Base-by-base conservation (phyloP, 108 stramenopile genomes). In the Pseudonitzschia delicatissima region DNA sequence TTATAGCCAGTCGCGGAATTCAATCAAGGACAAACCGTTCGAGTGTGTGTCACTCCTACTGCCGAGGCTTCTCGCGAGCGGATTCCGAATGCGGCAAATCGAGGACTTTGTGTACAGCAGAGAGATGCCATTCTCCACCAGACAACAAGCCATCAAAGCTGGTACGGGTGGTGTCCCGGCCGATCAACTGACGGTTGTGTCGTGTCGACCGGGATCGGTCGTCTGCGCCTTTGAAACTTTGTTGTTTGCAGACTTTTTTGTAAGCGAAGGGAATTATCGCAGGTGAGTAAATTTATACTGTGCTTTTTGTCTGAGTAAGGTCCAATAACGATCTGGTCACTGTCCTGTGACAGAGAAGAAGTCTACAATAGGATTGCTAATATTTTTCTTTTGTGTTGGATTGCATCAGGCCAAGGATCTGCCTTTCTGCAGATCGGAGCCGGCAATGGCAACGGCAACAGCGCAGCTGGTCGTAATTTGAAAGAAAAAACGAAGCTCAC, bases 171-270 rank as follows among this genome's bases (percentile, higher is more conserved):
- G 53, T 27, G 53, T 33, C 31, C 9, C 31, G 13, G 53, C 53
- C 6, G 31, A 58, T 32, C 55, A 40, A 4, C 25, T 68, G 34
- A 68, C 67, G 15, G 2, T 57, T 57, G 20, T 68, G 9, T 40
- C 28, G 4, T 68, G 67, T 40, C 26, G 31, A 57, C 55, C 40
- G 13, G 67, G 57, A 15, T 36, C 27, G 6, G 44, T 9, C 9
- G 53, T 40, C n/a, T 68, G 67, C 42, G 40, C 39, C 17, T 57
- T 68, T 29, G 67, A 68, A 68, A 68, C 67, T 4, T 58, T 68
- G 67, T 44, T 68, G 29, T 29, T 6, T n/a, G 67, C 67, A 7
- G 23, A 50, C 13, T 68, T 68, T 25, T 68, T 68, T 68, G 17
- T 48, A 18, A 21, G 7, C 0, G 47, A 48, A 23, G n/a, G 13